A percentile compares a stretch with the other conserved stretches of the same genome.
Conservation (phyloP, 2,329 filamentous ascomycete genomes). For the Alternaria angustiovoidea region DNA sequence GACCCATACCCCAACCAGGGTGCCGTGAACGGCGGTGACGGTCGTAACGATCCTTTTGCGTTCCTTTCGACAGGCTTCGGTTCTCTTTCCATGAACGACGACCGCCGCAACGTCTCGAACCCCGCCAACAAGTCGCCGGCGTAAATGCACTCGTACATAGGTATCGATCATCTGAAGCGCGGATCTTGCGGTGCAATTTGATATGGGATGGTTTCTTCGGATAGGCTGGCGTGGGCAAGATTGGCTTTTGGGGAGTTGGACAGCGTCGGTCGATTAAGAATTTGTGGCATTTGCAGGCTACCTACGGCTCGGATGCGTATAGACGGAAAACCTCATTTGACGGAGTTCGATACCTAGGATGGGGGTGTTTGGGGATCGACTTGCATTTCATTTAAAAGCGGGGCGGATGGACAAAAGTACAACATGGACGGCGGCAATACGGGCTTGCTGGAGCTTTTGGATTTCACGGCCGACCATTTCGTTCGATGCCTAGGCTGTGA, state of each 20-base stretch:
- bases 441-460: constrained; percentile 31
- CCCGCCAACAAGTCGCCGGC: constrained; percentile 52
- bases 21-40: constrained; percentile 69
- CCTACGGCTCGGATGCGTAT: constrained; percentile 45
- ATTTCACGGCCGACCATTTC: constrained; percentile 26
- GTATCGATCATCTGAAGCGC: constrained; percentile 44
- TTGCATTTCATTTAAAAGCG: constrained; percentile 40
- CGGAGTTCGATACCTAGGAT: constrained; percentile 51
- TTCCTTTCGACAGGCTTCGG: constrained; percentile 80
- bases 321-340: constrained; percentile 48
- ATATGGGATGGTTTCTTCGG: constrained; percentile 46
- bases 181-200: constrained; percentile 47
- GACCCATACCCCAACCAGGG: constrained; percentile 82
- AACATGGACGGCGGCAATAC: constrained; percentile 38
- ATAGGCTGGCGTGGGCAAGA: constrained; percentile 47
- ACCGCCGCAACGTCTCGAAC: constrained; percentile 56
- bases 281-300: constrained; percentile 50
- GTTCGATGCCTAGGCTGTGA: constrained; percentile 17
- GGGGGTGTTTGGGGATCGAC: constrained; percentile 46
- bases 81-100: constrained; percentile 73
- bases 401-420: constrained; percentile 42
- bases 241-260: constrained; percentile 48
- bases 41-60: constrained; percentile 78
- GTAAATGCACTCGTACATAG: constrained; percentile 47
- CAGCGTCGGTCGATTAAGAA: constrained; percentile 49